Conservation (phyloP, 768 basidiomycete species). For the Mycena floridula region DNA sequence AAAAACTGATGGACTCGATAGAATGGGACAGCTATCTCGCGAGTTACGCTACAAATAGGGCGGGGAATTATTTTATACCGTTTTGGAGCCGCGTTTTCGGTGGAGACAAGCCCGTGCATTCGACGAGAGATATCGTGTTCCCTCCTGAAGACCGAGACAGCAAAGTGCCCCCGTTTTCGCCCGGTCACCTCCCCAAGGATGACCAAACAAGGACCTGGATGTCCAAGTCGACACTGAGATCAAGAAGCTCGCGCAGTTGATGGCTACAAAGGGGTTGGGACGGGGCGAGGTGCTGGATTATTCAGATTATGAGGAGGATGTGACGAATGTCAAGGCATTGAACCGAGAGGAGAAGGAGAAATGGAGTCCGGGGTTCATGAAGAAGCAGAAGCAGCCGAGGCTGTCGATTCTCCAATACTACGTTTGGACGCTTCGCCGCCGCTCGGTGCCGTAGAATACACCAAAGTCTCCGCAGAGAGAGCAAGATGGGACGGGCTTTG, state of each 20-base stretch:
- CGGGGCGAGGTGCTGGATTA: slow-evolving; percentile 27
- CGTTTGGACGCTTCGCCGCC: slow-evolving; percentile 14
- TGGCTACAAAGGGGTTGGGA: slow-evolving; percentile 14
- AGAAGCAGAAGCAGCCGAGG: slow-evolving; percentile 28
- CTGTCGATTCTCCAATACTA: slow-evolving; percentile 14
- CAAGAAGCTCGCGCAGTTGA: slow-evolving; percentile 32
- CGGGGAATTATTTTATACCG: slow-evolving; percentile 49
- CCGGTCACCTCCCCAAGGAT: slow-evolving; percentile 6
- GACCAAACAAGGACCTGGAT: slow-evolving; percentile 12
- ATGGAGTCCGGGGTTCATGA: too few relatives aligned
- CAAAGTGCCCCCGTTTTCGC: slow-evolving; percentile 4
- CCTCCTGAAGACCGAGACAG: slow-evolving; percentile 18
- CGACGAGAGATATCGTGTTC: slow-evolving; percentile 20
- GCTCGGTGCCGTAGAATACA: slow-evolving; percentile 45
- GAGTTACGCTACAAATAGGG: slow-evolving; percentile 48
- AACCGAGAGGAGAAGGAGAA: too few relatives aligned
- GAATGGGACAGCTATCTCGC: slow-evolving; percentile 69
- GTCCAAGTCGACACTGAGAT: slow-evolving; percentile 37
- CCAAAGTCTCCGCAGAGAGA: slow-evolving; percentile 1
- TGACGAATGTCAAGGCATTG: slow-evolving; percentile 28
- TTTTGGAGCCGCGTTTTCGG: slow-evolving; percentile 47
- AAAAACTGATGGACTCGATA: slow-evolving; percentile 14
- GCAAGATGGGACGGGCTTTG: slow-evolving; percentile 40
- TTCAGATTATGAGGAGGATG: slow-evolving; percentile 46
- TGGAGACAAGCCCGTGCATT: slow-evolving; percentile 5